Base-by-base conservation (phyloP, 257 asterid genomes). In the Scutellaria barbata region DNA sequence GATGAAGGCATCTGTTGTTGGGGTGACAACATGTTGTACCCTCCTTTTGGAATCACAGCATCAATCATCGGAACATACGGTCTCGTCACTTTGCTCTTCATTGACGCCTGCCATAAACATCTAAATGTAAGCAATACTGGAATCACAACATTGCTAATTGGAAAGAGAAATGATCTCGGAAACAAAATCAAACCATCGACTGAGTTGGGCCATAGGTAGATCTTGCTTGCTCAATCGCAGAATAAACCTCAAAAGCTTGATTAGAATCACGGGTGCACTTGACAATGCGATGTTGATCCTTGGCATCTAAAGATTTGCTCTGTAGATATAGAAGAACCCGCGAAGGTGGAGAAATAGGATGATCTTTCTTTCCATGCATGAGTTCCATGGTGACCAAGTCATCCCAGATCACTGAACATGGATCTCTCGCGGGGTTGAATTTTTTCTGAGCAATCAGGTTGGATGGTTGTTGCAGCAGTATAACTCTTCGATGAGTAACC, bases 391-490 rank as follows among this genome's bases (percentile, higher is more conserved):
- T 83, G 60, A 77, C 83, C 60, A 95, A 81, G 88, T 92, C 95
- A 61, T 88, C 95, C 99, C 99, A 95, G 53, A 86, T 76, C 46
- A 95, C 98, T 0, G 98, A 89, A 73, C 99, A 95, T 40, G 99
- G 95, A 81, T 95, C 99, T 80, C 98, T 88, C 20, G 90, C 92
- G 17, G 96, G 92, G 84, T 92, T 91, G 75, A 86, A 92, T 79
- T 86, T 95, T 87, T 83, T 92, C 81, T 95, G 99, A 43, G 89
- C 96, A 57, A 89, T 92, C 71, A 92, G 87, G 82, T 87, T 88
- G 17, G 95, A 86, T 40, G 98, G 86, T 89, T 95, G 99, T 76
- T 89, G 96, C 86, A 95, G 65, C 57, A 95, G 84, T 48, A 92
- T 72, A 73, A 88, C 88, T 85, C 99, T 87, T 68, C 96, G 88